phyloP scores from a whole-genome alignment of 306 rosid genomes.

The Psophocarpus tetragonolobus region DNA sequence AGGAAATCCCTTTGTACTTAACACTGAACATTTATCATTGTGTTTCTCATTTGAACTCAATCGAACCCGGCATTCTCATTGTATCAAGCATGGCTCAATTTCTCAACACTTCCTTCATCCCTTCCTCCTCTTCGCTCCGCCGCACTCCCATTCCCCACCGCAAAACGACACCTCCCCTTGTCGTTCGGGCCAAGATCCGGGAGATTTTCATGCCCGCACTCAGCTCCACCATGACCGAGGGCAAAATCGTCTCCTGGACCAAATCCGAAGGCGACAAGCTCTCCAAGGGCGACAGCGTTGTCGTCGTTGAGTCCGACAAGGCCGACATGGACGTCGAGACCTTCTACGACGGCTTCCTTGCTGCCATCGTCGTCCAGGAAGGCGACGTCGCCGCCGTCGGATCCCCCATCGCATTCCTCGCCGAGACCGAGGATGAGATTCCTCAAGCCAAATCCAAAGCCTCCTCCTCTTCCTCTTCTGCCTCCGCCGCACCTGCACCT shows the following conservation, averaged over 20 bases:
- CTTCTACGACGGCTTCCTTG: slow-evolving; percentile 91
- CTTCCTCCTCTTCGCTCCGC: slow-evolving; percentile 31
- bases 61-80: background rate
- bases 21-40: background rate
- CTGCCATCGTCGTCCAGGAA: slow-evolving; percentile 93
- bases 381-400: slow-evolving; percentile 89
- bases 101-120: slow-evolving; percentile 61
- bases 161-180: background rate
- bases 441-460: slow-evolving; percentile 72
- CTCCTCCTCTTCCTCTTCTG: slow-evolving; percentile 37
- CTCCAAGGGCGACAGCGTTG: slow-evolving; percentile 95
- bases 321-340: slow-evolving; percentile 99
- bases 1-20: slow-evolving; percentile 28
- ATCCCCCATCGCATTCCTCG: slow-evolving; percentile 85
- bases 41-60: too few species aligned
- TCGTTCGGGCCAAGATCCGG: slow-evolving; percentile 81
- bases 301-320: slow-evolving; percentile 96
- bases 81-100: slow-evolving; percentile 78
- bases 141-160: slow-evolving; percentile 14
- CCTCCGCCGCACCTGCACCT: slow-evolving; percentile 20
- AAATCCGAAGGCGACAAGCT: slow-evolving; percentile 95
- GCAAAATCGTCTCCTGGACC: slow-evolving; percentile 93
- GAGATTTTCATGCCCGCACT: slow-evolving; percentile 99
- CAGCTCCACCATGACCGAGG: slow-evolving; percentile 98
- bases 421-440: slow-evolving; percentile 85